Conservation (phyloP, 768 basidiomycete genomes). For the Mycena latifolia region DNA sequence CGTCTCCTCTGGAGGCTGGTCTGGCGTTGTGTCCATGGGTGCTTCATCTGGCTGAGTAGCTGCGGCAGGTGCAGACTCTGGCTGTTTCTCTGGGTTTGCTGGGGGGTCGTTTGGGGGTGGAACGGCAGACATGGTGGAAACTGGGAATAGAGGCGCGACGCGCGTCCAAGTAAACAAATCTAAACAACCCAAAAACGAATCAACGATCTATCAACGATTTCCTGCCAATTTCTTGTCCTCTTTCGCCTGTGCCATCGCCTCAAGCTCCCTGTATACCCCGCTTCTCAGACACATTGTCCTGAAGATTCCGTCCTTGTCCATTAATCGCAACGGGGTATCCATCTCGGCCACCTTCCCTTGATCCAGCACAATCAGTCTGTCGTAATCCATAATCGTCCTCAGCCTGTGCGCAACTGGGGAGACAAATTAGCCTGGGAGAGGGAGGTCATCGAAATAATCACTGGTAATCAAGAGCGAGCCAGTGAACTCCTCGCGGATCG, state of each 20-base stretch:
- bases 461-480: slow-evolving; percentile 78
- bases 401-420: slow-evolving; percentile 29
- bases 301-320: slow-evolving; percentile 60
- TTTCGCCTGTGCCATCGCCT: slow-evolving; percentile 21
- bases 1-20: slow-evolving; percentile 78
- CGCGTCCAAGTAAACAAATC: slow-evolving; percentile 1
- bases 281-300: slow-evolving; percentile 63
- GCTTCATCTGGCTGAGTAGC: slow-evolving; percentile 47
- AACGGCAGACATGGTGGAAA: slow-evolving; percentile 65
- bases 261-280: slow-evolving; percentile 37
- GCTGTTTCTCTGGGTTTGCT: slow-evolving; percentile 65
- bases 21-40: slow-evolving; percentile 83
- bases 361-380: slow-evolving; percentile 21
- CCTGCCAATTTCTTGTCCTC: background rate
- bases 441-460: background rate
- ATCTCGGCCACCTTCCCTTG: slow-evolving; percentile 47
- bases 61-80: slow-evolving; percentile 53
- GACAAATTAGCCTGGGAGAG: background rate
- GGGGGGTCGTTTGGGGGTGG: slow-evolving; percentile 67
- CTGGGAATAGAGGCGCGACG: slow-evolving; percentile 20
- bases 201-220: background rate
- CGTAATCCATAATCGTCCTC: slow-evolving; percentile 30
- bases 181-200: no score
- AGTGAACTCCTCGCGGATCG: slow-evolving; percentile 88
- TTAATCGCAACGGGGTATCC: slow-evolving; percentile 65